Base-by-base conservation (phyloP, 225 moss, liverwort and hornwort species). In the Ulota crispa region DNA sequence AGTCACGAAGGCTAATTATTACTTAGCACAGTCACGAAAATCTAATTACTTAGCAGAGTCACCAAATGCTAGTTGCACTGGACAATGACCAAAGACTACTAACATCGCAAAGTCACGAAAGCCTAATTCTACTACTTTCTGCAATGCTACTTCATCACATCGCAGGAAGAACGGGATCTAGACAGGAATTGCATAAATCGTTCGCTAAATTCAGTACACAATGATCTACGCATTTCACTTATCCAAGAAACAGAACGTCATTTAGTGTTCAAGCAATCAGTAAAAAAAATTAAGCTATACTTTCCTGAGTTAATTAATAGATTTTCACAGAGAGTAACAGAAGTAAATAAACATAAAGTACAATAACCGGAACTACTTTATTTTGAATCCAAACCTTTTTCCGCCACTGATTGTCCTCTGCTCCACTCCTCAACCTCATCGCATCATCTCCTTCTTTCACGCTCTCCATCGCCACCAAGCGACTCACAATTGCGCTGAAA, bases 331-430 rank as follows among this genome's bases (percentile, higher is more conserved):
- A 75, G 64, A 59, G n/a, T 20, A 71, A 24, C 27, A 60, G 32
- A 39, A 70, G 64, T 6, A 31, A 56, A 23, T 50, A 39, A 80
- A 52, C 42, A 64, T 26, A 26, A 36, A 43, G 24, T 13, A 26
- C 45, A 47, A 41, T 31, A 41, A 67, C 4, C 28, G 31, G 24
- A 11, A 32, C 6, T n/a, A 18, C 8, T 64, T 18, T 26, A 13
- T 26, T 60, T 60, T 1, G 1, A 60, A 60, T 56, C 42, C 52
- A 50, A 76, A 90, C 88, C 86, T 90, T 90, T 30, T 74, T 82
- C 60, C 86, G 85, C 84, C 82, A 88, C 57, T 77, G 79, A 79
- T 79, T 85, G 20, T 84, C 83, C 64, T 85, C 85, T 47, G 19
- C 78, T 68, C 23, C 73, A 65, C 23, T 68, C 36, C 63, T 72